Percentiles rank a stretch among this genome's conserved stretches.
phyloP scores from a whole-genome alignment of 768 basidiomycete genomes.

The Leucocoprinus sp. region DNA sequence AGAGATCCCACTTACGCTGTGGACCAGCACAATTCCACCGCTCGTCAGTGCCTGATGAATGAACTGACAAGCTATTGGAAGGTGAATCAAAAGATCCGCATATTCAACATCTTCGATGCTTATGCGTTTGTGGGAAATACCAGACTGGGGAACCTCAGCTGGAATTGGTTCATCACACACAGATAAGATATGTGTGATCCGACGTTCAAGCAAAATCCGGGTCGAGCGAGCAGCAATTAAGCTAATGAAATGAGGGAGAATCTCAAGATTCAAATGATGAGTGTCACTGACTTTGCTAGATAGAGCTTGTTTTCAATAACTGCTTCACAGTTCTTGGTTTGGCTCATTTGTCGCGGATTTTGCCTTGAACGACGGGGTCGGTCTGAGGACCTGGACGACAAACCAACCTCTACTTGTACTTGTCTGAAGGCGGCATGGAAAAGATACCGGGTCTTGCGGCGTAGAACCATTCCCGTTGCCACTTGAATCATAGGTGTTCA shows the following conservation, averaged over 20 bases:
- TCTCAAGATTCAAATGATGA: conserved; percentile 12
- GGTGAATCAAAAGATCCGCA: conserved; percentile 57
- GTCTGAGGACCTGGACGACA: conserved; percentile 5
- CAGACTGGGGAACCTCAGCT: conserved; percentile 62
- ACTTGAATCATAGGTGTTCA: conserved; percentile 18
- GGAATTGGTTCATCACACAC: conserved; percentile 69
- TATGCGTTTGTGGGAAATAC: conserved; percentile 63
- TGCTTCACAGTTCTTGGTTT: conserved; percentile 61
- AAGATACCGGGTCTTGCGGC: conserved; percentile 2
- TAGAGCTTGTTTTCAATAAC: conserved; percentile 59
- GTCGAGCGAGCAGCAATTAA: conserved; percentile 64
- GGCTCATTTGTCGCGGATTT: conserved; percentile 29
- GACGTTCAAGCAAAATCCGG: conserved; percentile 62
- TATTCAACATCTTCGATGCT: conserved; percentile 63
- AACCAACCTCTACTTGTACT: conserved; percentile 11
- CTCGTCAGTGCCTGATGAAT: conserved; percentile 51
- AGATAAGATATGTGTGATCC: conserved; percentile 73
- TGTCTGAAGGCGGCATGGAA: conserved; percentile 2
- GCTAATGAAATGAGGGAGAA: conserved; percentile 28
- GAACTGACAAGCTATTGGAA: conserved; percentile 59
- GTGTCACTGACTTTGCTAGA: conserved; percentile 61
- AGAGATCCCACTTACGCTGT: conserved; percentile 59
- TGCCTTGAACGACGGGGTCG: conserved; percentile 14
- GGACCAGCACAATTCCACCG: conserved; percentile 59
- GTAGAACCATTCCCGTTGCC: conserved; percentile 20